Base-by-base conservation (phyloP, 352 stramenopile genomes). In the Halophytophthora polymorphica region DNA sequence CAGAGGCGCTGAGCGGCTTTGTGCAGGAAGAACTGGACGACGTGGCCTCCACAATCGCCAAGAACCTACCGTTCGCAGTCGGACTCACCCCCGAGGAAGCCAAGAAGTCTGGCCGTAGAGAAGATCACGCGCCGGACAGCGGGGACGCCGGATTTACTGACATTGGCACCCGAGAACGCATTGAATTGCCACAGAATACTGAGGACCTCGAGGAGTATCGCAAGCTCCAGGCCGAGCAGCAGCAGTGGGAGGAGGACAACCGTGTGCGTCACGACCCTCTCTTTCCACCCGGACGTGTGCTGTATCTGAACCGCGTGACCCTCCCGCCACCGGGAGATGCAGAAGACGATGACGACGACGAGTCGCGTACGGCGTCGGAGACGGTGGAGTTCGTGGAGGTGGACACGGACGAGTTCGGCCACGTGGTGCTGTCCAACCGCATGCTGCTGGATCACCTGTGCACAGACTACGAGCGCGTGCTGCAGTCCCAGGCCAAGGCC, bases 361-460 rank as follows among this genome's bases (percentile, higher is more conserved):
- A 41, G 11, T n/a, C 45, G 31, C 50, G 45, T 15, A 47, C 64
- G 53, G 35, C 52, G 1, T 13, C 23, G 11, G 58, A 72, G 28
- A 35, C 57, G 0, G 61, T 86, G n/a, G 80, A 86, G 59, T 67
- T 92, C 21, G 68, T 87, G 39, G 70, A 86, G 22, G 79, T 86
- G 41, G 53, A 55, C 13, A 85, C 75, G 22, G 73, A 88, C 45
- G 73, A 87, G 45, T 92, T 92, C 48, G 69, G 70, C 50, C 74
- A 69, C 39, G 72, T 92, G 10, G 71, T 88, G 51, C 73, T 94
- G 8, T 92, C 84, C 25, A 90, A 90, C 37, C 64, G 73, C 38
- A 94, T 94, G 84, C 71, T 94, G 12, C 64, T 89, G 15, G 82
- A 94, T 46, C 84, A 94, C 23, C 72, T 94, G n/a, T 93, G 84